These are phyloP conservation scores for Fragilaria crotonensis DNA, from an alignment of 108 stramenopile genomes.

Conservation along the genomic window DNA sequence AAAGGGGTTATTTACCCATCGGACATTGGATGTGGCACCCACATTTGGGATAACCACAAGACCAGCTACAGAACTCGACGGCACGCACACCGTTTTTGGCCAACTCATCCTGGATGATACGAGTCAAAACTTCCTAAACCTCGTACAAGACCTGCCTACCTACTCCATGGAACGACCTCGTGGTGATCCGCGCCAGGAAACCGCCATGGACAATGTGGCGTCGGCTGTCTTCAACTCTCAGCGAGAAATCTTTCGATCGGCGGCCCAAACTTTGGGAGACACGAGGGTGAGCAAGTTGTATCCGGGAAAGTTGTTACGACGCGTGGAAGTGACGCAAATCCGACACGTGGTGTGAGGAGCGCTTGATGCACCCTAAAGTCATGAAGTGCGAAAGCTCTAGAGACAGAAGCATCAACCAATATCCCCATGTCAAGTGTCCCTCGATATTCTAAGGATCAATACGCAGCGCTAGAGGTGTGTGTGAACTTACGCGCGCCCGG, in stretches of 20 bases:
- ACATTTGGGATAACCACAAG: slow-evolving; percentile 79
- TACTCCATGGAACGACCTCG: slow-evolving; percentile 40
- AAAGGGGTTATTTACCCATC: slow-evolving; percentile 72
- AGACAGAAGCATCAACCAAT: no score
- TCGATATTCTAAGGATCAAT: no score
- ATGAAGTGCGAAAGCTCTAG: no score
- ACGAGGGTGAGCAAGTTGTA: slow-evolving; percentile 61
- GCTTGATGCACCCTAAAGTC: no score
- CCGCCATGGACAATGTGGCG: slow-evolving; percentile 37
- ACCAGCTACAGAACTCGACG: slow-evolving; percentile 40
- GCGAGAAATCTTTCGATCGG: slow-evolving; percentile 65
- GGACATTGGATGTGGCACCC: slow-evolving; percentile 55
- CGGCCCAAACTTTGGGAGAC: slow-evolving; percentile 79
- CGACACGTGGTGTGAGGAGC: no score
- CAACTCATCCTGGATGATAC: slow-evolving; percentile 44
- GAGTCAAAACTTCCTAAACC: slow-evolving; percentile 41
- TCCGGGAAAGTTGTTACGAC: slow-evolving; percentile 70
- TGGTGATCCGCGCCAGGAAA: slow-evolving; percentile 6
- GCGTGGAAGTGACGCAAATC: slow-evolving; percentile 76
- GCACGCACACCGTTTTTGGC: slow-evolving; percentile 74
- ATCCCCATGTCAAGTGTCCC: no score
- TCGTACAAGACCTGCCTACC: slow-evolving; percentile 55
- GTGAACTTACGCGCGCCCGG: no score
- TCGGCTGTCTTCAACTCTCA: slow-evolving; percentile 68
- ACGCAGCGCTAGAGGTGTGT: no score